A percentile compares a stretch with the other conserved stretches of the same genome.
Evolutionary conservation across 352 stramenopile species (phyloP).

Genomic region (Globisporangium cederbergense): DNA sequence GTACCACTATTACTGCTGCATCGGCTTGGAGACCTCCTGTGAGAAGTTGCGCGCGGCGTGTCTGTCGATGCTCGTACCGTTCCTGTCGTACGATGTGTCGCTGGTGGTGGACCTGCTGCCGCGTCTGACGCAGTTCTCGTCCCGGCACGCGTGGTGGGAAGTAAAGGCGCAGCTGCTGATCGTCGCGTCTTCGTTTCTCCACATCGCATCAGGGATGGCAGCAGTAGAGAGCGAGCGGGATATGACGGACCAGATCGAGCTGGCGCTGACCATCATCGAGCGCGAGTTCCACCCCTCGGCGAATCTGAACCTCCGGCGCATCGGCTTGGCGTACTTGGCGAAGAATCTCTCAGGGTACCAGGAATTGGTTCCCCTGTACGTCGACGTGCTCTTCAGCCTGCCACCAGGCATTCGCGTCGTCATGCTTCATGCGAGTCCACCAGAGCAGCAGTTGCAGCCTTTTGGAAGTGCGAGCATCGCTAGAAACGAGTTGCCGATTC

Average conservation of each 20-base stretch:
- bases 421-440: constrained; percentile 26
- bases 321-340: constrained; percentile 55
- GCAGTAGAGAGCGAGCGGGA: constrained; percentile 25
- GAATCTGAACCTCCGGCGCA: constrained; percentile 54
- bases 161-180: constrained; percentile 79
- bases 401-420: constrained; percentile 32
- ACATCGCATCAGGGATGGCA: constrained; percentile 18
- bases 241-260: constrained; percentile 65
- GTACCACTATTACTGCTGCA: constrained; percentile 88
- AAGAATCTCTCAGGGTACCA: constrained; percentile 62
- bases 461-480: constrained; percentile 1
- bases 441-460: neutral
- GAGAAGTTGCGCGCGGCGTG: constrained; percentile 76
- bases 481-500: constrained; percentile 40
- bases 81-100: constrained; percentile 39
- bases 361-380: constrained; percentile 71
- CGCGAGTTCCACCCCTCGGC: constrained; percentile 60
- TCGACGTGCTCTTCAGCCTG: constrained; percentile 71
- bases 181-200: constrained; percentile 58
- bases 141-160: constrained; percentile 75
- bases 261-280: constrained; percentile 66
- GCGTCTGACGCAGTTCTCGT: constrained; percentile 59
- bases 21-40: constrained; percentile 65
- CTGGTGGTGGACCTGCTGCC: constrained; percentile 60
- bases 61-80: constrained; percentile 70